A percentile compares a stretch with the other conserved stretches of the same genome.
These are phyloP conservation scores for Neurospora sp. DNA, from an alignment of 495 filamentous ascomycete genomes.

Conservation along the genomic window DNA sequence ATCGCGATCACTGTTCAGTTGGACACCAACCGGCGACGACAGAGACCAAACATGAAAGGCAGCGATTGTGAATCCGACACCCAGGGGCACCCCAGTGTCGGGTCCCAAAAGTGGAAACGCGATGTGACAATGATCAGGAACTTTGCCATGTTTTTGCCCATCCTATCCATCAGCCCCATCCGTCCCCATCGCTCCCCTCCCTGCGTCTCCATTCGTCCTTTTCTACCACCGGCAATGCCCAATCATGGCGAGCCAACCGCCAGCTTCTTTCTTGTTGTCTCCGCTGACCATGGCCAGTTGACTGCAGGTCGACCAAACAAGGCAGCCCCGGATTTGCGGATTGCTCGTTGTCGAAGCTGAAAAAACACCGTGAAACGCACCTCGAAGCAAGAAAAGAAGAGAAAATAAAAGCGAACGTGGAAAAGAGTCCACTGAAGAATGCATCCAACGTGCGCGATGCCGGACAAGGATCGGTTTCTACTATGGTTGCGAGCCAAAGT, in stretches of 20 bases:
- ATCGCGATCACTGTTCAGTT: background rate
- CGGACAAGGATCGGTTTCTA: background rate
- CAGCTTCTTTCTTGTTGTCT: background rate
- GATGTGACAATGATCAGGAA: background rate
- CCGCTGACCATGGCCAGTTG: background rate
- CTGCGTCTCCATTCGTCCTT: background rate
- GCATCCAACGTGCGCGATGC: background rate
- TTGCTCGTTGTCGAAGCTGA: background rate
- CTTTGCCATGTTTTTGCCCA: background rate
- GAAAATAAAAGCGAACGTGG: background rate
- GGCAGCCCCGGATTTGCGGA: background rate
- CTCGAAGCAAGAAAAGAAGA: background rate
- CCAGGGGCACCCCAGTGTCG: background rate
- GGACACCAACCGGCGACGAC: background rate
- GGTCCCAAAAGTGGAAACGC: background rate
- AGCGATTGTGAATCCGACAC: background rate
- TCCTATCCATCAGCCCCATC: background rate
- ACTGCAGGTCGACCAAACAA: background rate
- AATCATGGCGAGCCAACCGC: background rate
- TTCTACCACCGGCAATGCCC: background rate
- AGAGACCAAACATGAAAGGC: background rate
- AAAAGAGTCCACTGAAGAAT: background rate
- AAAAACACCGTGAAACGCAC: background rate
- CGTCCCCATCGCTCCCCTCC: background rate
- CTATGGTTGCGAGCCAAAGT: no score